These are phyloP conservation scores for Dendrobium catenatum DNA, from an alignment of 106 monocot genomes.

Conservation along the genomic window DNA sequence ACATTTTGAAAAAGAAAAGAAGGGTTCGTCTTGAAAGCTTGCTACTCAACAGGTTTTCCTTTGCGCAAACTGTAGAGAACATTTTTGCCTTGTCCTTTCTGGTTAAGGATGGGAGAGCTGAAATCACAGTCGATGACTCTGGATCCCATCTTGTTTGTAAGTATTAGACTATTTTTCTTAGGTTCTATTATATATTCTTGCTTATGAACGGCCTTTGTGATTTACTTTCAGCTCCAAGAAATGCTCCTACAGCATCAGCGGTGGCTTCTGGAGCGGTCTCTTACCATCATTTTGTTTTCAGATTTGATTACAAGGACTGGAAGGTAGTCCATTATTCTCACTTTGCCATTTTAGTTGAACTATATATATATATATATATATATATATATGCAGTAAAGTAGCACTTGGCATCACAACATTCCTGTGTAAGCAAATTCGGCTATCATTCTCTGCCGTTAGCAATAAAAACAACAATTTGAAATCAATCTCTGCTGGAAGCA, in stretches of 20 bases:
- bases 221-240: slow-evolving; percentile 49
- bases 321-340: slow-evolving; percentile 38
- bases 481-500: not conserved
- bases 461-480: not conserved
- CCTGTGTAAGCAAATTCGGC: no score
- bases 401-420: no score
- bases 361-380: no score
- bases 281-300: slow-evolving; percentile 83
- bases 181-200: slow-evolving; percentile 3
- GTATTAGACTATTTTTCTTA: slow-evolving; percentile 1
- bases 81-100: slow-evolving; percentile 81
- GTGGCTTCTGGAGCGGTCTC: slow-evolving; percentile 65
- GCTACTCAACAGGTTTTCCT: slow-evolving; percentile 54
- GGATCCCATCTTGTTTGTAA: slow-evolving; percentile 60
- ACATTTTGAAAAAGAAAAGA: slow-evolving; percentile 55
- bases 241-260: slow-evolving; percentile 70
- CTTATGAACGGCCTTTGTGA: not conserved
- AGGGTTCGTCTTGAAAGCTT: slow-evolving; percentile 50
- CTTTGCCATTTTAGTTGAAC: no score
- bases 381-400: no score
- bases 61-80: slow-evolving; percentile 87
- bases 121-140: slow-evolving; percentile 43
- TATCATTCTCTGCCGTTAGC: no score
- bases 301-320: slow-evolving; percentile 92
- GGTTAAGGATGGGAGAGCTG: slow-evolving; percentile 75